Evolutionary conservation across 371 early-diverging fungal genomes (phyloP), one percentile per base, ranked within the genome.

Genomic region (Mucor circinelloides): DNA sequence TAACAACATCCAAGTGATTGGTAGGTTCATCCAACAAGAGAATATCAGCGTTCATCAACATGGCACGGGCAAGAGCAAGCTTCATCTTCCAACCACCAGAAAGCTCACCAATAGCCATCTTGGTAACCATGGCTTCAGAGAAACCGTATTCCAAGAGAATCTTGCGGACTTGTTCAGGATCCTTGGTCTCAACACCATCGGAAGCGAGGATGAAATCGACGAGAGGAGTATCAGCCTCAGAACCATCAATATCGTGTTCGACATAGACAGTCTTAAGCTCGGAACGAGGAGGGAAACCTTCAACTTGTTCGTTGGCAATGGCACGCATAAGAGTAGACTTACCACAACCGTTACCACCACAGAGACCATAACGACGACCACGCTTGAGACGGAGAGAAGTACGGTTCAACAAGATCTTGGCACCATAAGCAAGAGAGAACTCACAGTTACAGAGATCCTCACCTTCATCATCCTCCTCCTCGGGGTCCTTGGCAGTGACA

Each of bases 301-400:
- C 93, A 30, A 92, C 84, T 72, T 91, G 87, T 31, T 89, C 91
- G 63, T 86, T 72, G 31, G 93, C 82, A 67, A 96, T 90, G 46
- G 95, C 87, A 59, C 93, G 88, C 91, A 96, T 90, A 38, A 96
- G 79, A 40, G 96, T 95, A 30, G 93, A 88, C 73, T 96, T 96
- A 70, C 96, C 96, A 69, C 91, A 88, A 54, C 95, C 96, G 80
- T 94, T 96, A 56, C 84, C 85, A 60, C 94, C 94, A 80, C 92
- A 92, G 32, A 94, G 82, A 67, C 93, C 94, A 80, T 94, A 94
- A 54, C 91, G 89, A 69, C 87, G 88, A 66, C 94, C 94, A 65
- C 91, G 86, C 77, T 87, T 89, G 36, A 93, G 83, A 71, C 85
- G 87, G 63, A 94, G 85, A 64, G 83, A 75, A 57, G 93, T 90